Conservation (phyloP, 805 yeast genomes). For the Nadsonia fulvescens region DNA sequence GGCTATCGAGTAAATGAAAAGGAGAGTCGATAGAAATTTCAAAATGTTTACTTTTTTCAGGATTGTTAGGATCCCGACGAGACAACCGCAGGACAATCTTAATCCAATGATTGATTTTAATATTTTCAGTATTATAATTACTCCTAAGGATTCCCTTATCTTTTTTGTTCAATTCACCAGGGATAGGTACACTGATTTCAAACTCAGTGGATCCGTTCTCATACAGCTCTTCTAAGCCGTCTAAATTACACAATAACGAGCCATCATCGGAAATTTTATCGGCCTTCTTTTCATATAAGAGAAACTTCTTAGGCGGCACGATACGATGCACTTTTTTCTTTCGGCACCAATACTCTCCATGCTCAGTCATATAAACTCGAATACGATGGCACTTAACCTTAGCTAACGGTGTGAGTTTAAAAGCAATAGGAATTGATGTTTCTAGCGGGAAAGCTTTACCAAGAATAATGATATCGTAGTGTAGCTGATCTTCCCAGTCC, state of each 20-base stretch:
- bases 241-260: constrained; percentile 2
- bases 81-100: constrained; percentile 74
- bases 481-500: constrained; percentile 86
- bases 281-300: constrained; percentile 51
- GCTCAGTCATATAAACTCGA: constrained; percentile 73
- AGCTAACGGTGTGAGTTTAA: constrained; percentile 70
- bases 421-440: constrained; percentile 66
- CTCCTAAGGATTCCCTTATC: constrained; percentile 34
- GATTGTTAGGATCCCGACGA: constrained; percentile 25
- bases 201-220: constrained; percentile 22
- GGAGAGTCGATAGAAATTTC: constrained; percentile 94
- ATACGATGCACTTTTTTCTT: constrained; percentile 77
- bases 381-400: constrained; percentile 77
- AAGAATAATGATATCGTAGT: constrained; percentile 80
- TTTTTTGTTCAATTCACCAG: constrained; percentile 29
- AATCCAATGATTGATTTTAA: constrained; percentile 90
- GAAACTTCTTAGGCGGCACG: constrained; percentile 72
- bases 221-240: constrained; percentile 2
- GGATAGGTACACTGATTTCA: constrained; percentile 74
- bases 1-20: constrained; percentile 56
- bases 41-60: constrained; percentile 62
- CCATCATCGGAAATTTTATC: constrained; percentile 6
- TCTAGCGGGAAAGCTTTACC: constrained; percentile 78
- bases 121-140: constrained; percentile 61
- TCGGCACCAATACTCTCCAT: constrained; percentile 74